Base-by-base conservation (phyloP, 106 monocot genomes). In the Ottelia alismoides region DNA sequence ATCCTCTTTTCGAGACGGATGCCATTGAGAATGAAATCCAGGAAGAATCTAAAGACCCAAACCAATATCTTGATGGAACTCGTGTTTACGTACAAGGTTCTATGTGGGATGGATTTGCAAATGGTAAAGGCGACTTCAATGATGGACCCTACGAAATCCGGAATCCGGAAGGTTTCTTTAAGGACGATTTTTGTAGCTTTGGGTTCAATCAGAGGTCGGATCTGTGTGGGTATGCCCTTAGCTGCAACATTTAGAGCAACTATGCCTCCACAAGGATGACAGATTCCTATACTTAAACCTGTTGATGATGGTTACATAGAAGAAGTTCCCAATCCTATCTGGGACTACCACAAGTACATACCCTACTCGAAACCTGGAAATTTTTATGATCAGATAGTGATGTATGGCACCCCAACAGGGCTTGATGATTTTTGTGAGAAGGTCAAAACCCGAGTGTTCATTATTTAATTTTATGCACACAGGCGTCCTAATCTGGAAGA, bases 261-360 rank as follows among this genome's bases (percentile, higher is more conserved):
- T 40, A 98, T 98, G 96, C 89, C 96, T 19, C 54, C 64, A 30
- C 87, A 89, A 70, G 96, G 89, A 69, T 89, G 89, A 89, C 46
- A 69, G 28, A 64, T 89, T 26, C 96, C 96, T 35, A 48, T 98
- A 22, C 74, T 98, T 11, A 74, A 74, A 30, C 74, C 79, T 30
- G 49, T 58, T 23, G 7, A 60, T 46, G 51, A 59, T 77, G 96
- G 96, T 17, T 89, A 76, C 19, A 70, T 85, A 44, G 61, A 98
- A 55, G 96, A 98, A 75, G 47, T 76, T 50, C 82, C 85, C 20
- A 98, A 98, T 55, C 96, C 96, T 0, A 77, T 98, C 22, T 98
- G 96, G 96, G 88, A 77, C 0, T 98, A 98, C 52, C 96, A 98
- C 50, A 98, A 98, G 61, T 98, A 98, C 51, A 98, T 82, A 66